Percentiles rank a stretch among this genome's conserved stretches.
Evolutionary conservation across 139 green algal genomes (phyloP).

Genomic region (Nannochloris sp.): DNA sequence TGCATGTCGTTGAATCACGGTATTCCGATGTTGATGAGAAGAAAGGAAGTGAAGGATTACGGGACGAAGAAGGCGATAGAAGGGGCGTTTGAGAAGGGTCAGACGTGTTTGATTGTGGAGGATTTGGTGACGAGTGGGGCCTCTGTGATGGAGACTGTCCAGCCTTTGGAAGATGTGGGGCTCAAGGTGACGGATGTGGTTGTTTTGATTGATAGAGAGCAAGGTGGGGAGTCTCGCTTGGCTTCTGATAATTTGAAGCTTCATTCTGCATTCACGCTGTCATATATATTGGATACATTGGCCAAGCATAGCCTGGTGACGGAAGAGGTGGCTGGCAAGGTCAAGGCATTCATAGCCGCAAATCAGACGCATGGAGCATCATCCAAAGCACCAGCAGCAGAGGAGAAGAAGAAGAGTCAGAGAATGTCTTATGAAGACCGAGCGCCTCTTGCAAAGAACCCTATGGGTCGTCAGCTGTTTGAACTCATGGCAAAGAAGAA

Average conservation of each 20-base stretch:
- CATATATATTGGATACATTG: constrained; percentile 55
- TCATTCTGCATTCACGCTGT: constrained; percentile 59
- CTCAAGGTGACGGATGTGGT: constrained; percentile 75
- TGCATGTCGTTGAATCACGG: constrained; percentile 81
- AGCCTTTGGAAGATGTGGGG: constrained; percentile 73
- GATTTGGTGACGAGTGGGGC: constrained; percentile 94
- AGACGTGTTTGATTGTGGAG: constrained; percentile 93
- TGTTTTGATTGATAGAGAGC: constrained; percentile 97
- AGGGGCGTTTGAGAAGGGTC: constrained; percentile 76
- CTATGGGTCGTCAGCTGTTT: constrained; percentile 58
- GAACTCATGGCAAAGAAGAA: constrained; percentile 88
- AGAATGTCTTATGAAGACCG: constrained; percentile 70
- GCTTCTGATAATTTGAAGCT: constrained; percentile 60
- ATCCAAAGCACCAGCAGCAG: constrained; percentile 11
- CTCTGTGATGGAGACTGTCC: constrained; percentile 94
- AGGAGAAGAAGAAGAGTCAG: constrained; percentile 4
- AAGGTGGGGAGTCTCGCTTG: constrained; percentile 79
- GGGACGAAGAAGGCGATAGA: constrained; percentile 98
- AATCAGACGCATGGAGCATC: constrained; percentile 75
- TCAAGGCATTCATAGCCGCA: constrained; percentile 73
- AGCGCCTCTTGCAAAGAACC: constrained; percentile 56
- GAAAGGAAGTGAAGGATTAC: constrained; percentile 97
- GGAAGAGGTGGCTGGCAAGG: constrained; percentile 41
- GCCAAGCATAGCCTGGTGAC: constrained; percentile 48
- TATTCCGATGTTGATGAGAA: constrained; percentile 86